Evolutionary conservation across 345 rosid species (phyloP).

Genomic region (Lepidium aucheri): DNA sequence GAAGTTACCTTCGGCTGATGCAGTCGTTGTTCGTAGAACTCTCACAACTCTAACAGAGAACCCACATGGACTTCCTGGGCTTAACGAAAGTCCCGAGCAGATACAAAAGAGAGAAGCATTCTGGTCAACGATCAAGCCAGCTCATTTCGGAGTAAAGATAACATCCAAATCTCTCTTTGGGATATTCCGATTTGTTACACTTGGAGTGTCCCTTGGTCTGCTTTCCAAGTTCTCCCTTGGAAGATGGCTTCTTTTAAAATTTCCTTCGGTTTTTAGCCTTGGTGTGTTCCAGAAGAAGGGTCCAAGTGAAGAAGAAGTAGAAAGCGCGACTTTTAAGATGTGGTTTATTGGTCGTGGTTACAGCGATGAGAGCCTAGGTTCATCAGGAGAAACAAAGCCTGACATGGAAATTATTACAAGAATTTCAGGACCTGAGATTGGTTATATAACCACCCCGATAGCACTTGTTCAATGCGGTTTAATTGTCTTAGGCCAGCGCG

Average conservation of each 20-base stretch:
- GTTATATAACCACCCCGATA: slow-evolving; percentile 73
- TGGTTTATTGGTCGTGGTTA: slow-evolving; percentile 80
- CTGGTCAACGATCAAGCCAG: slow-evolving; percentile 70
- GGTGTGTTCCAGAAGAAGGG: slow-evolving; percentile 79
- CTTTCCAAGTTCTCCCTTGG: slow-evolving; percentile 47
- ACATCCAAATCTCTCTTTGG: slow-evolving; percentile 57
- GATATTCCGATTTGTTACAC: slow-evolving; percentile 31
- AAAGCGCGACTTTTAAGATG: slow-evolving; percentile 77
- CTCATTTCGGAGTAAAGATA: slow-evolving; percentile 72
- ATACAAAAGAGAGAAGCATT: slow-evolving; percentile 47
- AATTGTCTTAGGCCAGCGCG: slow-evolving; percentile 45
- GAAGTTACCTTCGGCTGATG: slow-evolving; percentile 81
- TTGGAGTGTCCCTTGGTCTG: slow-evolving; percentile 59
- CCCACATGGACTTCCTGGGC: slow-evolving; percentile 63
- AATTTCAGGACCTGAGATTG: slow-evolving; percentile 79
- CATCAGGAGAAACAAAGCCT: slow-evolving; percentile 38
- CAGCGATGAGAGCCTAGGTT: slow-evolving; percentile 39
- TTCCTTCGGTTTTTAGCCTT: slow-evolving; percentile 78
- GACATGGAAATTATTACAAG: slow-evolving; percentile 67
- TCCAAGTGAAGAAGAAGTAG: slow-evolving; percentile 75
- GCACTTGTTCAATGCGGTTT: slow-evolving; percentile 62
- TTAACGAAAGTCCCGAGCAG: slow-evolving; percentile 54
- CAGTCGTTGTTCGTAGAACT: slow-evolving; percentile 69
- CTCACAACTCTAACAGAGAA: slow-evolving; percentile 55
- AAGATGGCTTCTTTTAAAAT: slow-evolving; percentile 72